phyloP scores from a whole-genome alignment of 2,329 filamentous ascomycete species.

The Botrytis cinerea region DNA sequence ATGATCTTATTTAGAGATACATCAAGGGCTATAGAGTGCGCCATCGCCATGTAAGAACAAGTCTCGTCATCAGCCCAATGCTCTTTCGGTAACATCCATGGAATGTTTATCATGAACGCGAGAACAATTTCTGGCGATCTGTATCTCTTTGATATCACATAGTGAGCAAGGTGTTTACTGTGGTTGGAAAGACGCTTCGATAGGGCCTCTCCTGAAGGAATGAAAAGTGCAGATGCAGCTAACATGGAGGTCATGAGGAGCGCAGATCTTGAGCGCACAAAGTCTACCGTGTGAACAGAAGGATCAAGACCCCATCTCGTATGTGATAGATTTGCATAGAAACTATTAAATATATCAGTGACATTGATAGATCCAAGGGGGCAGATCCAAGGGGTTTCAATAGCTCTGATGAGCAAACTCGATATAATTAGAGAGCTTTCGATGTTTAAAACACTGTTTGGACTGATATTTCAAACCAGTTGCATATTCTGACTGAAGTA shows the following conservation, averaged over 20 bases:
- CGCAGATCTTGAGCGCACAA: conserved; percentile 66
- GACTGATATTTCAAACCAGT: neutral
- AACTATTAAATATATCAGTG: conserved; percentile 47
- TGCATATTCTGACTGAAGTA: neutral
- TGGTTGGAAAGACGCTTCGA: conserved; percentile 67
- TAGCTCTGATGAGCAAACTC: neutral
- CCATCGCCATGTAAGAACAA: conserved; percentile 69
- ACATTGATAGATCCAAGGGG: neutral
- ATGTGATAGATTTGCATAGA: conserved; percentile 69
- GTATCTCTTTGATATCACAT: conserved; percentile 61
- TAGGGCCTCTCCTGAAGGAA: conserved; percentile 62
- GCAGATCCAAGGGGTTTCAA: neutral
- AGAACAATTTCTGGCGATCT: conserved; percentile 74
- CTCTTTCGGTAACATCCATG: conserved; percentile 70
- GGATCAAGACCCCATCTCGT: conserved; percentile 75
- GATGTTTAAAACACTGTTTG: neutral
- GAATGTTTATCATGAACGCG: conserved; percentile 74
- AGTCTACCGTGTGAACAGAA: conserved; percentile 62
- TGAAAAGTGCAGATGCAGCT: conserved; percentile 67
- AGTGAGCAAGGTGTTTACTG: conserved; percentile 61
- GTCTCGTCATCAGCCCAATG: conserved; percentile 74
- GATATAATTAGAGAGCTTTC: neutral
- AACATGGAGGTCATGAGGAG: conserved; percentile 73
- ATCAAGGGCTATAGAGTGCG: conserved; percentile 68
- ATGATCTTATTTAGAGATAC: conserved; percentile 69